Conservation (phyloP, 768 basidiomycete species). For the Rhizopogon sp. region DNA sequence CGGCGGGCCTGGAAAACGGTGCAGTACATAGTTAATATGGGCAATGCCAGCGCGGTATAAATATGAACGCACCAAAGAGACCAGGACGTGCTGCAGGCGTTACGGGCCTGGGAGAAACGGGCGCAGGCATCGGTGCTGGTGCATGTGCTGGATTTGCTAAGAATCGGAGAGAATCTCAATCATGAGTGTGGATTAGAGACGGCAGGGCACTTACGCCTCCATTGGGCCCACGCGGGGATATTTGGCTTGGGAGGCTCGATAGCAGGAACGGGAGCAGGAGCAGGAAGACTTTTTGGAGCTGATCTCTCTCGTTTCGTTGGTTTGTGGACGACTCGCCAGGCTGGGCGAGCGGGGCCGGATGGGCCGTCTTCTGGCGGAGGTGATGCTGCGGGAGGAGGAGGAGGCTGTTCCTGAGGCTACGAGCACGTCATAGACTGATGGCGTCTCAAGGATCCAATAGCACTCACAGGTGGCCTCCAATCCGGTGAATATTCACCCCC, state of each 20-base stretch:
- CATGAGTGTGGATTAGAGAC: background rate
- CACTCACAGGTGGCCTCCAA: conserved; percentile 59
- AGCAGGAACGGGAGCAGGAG: conserved; percentile 32
- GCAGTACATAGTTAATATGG: background rate
- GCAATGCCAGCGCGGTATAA: background rate
- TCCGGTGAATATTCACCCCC: conserved; percentile 75
- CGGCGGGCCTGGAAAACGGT: conserved; percentile 31
- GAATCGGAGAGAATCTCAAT: background rate
- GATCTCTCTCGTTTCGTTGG: conserved; percentile 46
- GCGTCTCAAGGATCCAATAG: background rate
- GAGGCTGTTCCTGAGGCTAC: conserved; percentile 31
- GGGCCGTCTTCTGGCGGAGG: conserved; percentile 46
- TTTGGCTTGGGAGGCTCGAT: conserved; percentile 45
- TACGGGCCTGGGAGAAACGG: conserved; percentile 26
- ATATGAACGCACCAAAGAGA: conserved; percentile 51
- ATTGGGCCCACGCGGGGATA: conserved; percentile 79
- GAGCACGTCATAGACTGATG: conserved; percentile 3
- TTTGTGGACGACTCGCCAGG: conserved; percentile 72
- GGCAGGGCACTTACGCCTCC: conserved; percentile 57
- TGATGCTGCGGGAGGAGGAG: conserved; percentile 33
- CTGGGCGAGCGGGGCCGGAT: conserved; percentile 52
- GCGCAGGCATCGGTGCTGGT: conserved; percentile 39
- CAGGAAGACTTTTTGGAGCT: conserved; percentile 37
- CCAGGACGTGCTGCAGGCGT: conserved; percentile 53
- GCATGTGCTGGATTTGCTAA: conserved; percentile 62